phyloP scores from a whole-genome alignment of 108 stramenopile species.

The Mediolabrus comicus region DNA sequence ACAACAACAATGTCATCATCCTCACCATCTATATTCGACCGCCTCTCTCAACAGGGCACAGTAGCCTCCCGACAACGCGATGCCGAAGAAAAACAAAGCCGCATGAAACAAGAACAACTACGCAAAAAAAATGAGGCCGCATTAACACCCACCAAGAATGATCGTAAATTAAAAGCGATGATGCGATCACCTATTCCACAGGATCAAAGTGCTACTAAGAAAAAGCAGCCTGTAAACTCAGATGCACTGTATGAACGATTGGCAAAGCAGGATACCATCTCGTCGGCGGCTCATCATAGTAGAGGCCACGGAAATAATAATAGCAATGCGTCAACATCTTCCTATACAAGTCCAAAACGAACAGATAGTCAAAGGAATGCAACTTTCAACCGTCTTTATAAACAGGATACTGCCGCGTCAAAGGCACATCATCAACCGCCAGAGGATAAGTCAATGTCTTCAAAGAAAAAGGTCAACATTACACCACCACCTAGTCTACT shows the following conservation, averaged over 20 bases:
- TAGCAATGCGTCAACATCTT: neutral
- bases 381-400: constrained; percentile 10
- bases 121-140: neutral
- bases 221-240: constrained; percentile 1
- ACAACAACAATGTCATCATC: neutral
- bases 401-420: constrained; percentile 13
- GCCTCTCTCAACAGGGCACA: constrained; percentile 16
- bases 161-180: neutral
- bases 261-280: constrained; percentile 14
- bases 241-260: constrained; percentile 13
- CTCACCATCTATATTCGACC: constrained; percentile 6
- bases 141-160: neutral
- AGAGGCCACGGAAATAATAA: neutral
- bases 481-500: constrained; percentile 8
- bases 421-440: constrained; percentile 8
- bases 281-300: constrained; percentile 16
- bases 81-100: constrained; percentile 11
- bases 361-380: neutral
- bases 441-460: neutral
- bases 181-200: constrained; percentile 1
- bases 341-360: constrained; percentile 3
- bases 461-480: neutral
- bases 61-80: constrained; percentile 8
- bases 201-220: neutral
- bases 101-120: constrained; percentile 4